phyloP scores from a whole-genome alignment of 1,139 yeast genomes.

The Candida sanyaensis region DNA sequence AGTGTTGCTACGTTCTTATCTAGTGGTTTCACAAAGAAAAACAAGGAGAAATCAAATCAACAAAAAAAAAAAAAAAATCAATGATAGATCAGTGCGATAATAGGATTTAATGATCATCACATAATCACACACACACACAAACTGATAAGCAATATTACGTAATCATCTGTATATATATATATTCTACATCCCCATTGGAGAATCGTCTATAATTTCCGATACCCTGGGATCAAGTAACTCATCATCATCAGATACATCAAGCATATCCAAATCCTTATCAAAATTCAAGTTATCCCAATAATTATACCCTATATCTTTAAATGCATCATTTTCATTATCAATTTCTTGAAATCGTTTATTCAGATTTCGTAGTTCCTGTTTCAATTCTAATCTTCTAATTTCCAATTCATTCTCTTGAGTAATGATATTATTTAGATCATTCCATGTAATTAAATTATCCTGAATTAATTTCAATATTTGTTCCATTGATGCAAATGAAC shows the following conservation, averaged over 20 bases:
- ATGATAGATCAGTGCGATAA: neutral
- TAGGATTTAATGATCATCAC: too few species aligned
- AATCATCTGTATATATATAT: neutral
- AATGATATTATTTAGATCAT: slow-evolving; percentile 28
- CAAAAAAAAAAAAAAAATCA: neutral
- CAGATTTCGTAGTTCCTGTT: slow-evolving; percentile 11
- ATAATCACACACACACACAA: too few species aligned
- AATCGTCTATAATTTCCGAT: slow-evolving; percentile 1
- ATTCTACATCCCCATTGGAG: neutral
- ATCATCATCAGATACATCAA: slow-evolving; percentile 17
- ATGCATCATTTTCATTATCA: slow-evolving; percentile 19
- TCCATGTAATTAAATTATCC: slow-evolving; percentile 21
- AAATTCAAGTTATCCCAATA: slow-evolving; percentile 40
- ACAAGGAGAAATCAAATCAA: neutral
- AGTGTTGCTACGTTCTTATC: neutral
- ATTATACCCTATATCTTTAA: slow-evolving; percentile 28
- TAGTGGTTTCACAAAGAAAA: too few species aligned
- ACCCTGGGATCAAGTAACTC: slow-evolving; percentile 17
- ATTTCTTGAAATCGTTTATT: slow-evolving; percentile 14
- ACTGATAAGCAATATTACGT: neutral
- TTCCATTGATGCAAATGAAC: slow-evolving; percentile 23
- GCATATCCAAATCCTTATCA: slow-evolving; percentile 33
- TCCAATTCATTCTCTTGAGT: slow-evolving; percentile 30
- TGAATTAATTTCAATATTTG: slow-evolving; percentile 25
- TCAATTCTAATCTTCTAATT: slow-evolving; percentile 17